Evolutionary conservation across 805 yeast genomes (phyloP), one percentile per base, ranked within the genome.

Genomic region (Candida insectalens): DNA sequence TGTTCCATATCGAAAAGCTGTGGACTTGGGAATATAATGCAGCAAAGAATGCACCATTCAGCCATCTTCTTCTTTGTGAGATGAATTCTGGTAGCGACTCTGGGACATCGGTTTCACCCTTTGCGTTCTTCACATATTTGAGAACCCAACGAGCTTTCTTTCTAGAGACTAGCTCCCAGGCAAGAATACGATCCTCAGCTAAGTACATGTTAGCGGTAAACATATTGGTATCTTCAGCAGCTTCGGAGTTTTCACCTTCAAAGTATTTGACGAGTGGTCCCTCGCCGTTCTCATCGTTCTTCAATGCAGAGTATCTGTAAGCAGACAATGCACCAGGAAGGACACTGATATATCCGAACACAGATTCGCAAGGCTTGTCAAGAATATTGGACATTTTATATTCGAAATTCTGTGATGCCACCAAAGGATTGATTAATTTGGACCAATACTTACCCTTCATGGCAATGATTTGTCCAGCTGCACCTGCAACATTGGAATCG

Each of bases 401-500:
- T 57, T 89, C 97, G 49, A 89, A 89, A 54, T 89, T 89, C 55
- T 89, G 97, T 1, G 96, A 84, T 1, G 96, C 96, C 30, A 89
- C 96, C 28, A 89, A 62, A 8, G 97, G 97, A 55, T 89, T 89
- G 16, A 83, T 55, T 40, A 92, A 63, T 43, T 88, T 84, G 17
- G 62, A 49, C 72, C 96, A 85, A 19, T 77, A 81, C 47, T 77
- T 82, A 29, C 98, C 99, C 48, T 85, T 87, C 83, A 89, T 80
- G 0, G 97, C 85, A 41, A 82, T 82, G 51, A 92, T 88, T 57
- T 92, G 97, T 41, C 99, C 99, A 10, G 97, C 96, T 1, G 95
- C 98, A 42, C 99, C 99, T 1, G 96, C 99, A 34, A 92, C 95
- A 48, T 89, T 88, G 2, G 96, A 87, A 53, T 92, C 96, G 45